These are phyloP conservation scores for Phytophthora citricola DNA, from an alignment of 352 stramenopile genomes.

Conservation along the genomic window DNA sequence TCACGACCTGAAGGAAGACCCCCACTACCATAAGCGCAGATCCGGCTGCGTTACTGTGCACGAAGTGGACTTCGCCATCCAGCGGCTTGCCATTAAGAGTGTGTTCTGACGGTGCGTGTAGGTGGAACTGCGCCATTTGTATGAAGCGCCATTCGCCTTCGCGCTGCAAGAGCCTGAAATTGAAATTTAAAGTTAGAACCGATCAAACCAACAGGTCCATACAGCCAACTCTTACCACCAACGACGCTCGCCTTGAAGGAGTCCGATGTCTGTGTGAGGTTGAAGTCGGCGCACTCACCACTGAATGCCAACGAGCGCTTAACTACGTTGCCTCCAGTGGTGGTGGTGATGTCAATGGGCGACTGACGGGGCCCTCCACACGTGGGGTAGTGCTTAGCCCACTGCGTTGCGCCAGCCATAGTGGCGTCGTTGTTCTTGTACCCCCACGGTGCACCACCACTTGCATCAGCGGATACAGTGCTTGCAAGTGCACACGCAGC, in stretches of 20 bases:
- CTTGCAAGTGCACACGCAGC: too few species aligned
- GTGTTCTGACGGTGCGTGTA: constrained; percentile 53
- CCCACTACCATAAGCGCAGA: constrained; percentile 43
- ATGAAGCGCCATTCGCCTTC: constrained; percentile 15
- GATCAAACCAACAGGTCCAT: too few species aligned
- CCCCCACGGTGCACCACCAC: background rate
- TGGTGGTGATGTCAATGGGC: constrained; percentile 41
- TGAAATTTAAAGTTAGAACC: too few species aligned
- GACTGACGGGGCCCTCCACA: constrained; percentile 40
- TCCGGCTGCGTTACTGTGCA: constrained; percentile 40
- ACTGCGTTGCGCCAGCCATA: constrained; percentile 1
- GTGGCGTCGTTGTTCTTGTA: background rate
- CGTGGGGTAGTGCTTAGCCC: constrained; percentile 3
- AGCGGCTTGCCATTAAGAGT: constrained; percentile 41
- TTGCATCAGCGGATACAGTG: too few species aligned
- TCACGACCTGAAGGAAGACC: constrained; percentile 27
- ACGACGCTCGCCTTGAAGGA: constrained; percentile 27
- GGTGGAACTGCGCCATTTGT: constrained; percentile 48
- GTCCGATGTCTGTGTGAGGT: constrained; percentile 33
- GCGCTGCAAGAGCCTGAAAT: constrained; percentile 15
- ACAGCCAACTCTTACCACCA: background rate
- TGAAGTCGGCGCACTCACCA: constrained; percentile 31
- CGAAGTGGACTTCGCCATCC: constrained; percentile 50
- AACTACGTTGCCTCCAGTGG: background rate
- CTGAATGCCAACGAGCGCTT: constrained; percentile 30